These are phyloP conservation scores for Fusarium robinianum DNA, from an alignment of 2,329 filamentous ascomycete species.

Conservation along the genomic window DNA sequence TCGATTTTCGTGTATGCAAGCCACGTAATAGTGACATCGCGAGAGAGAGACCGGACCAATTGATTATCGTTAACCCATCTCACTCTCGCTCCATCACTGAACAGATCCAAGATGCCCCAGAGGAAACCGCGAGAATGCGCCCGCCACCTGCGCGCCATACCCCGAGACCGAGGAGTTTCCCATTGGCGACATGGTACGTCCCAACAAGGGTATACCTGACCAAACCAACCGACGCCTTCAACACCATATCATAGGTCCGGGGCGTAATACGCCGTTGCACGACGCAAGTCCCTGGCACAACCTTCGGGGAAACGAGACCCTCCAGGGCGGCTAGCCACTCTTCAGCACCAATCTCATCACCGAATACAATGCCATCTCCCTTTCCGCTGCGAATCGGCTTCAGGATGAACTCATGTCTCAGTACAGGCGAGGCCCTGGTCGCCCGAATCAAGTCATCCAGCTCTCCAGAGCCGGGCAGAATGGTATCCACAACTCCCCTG, in stretches of 20 bases:
- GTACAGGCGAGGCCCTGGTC: conserved; percentile 9
- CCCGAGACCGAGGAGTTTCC: conserved; percentile 38
- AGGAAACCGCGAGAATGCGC: conserved; percentile 40
- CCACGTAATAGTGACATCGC: too few relatives aligned
- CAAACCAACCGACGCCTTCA: conserved; percentile 33
- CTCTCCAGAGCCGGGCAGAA: conserved; percentile 38
- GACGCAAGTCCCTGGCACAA: conserved; percentile 30
- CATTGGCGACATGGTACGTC: conserved; percentile 41
- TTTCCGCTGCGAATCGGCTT: conserved; percentile 47
- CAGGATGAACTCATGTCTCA: conserved; percentile 40
- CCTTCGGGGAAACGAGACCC: conserved; percentile 8
- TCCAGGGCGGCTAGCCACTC: conserved; percentile 39
- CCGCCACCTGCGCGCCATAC: conserved; percentile 39
- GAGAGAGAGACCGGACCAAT: too few relatives aligned
- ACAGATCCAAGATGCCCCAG: conserved; percentile 42
- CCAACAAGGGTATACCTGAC: conserved; percentile 40
- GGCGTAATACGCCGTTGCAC: conserved; percentile 40
- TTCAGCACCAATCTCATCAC: conserved; percentile 39
- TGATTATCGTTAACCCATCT: too few relatives aligned
- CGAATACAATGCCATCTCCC: conserved; percentile 47
- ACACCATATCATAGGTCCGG: conserved; percentile 40
- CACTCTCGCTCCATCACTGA: conserved; percentile 34
- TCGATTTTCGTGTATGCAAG: too few relatives aligned
- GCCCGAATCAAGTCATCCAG: conserved; percentile 28
- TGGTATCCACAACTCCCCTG: conserved; percentile 41